A percentile compares a stretch with the other conserved stretches of the same genome.
These are phyloP conservation scores for Lentinula aciculospora DNA, from an alignment of 768 basidiomycete genomes.

Conservation along the genomic window DNA sequence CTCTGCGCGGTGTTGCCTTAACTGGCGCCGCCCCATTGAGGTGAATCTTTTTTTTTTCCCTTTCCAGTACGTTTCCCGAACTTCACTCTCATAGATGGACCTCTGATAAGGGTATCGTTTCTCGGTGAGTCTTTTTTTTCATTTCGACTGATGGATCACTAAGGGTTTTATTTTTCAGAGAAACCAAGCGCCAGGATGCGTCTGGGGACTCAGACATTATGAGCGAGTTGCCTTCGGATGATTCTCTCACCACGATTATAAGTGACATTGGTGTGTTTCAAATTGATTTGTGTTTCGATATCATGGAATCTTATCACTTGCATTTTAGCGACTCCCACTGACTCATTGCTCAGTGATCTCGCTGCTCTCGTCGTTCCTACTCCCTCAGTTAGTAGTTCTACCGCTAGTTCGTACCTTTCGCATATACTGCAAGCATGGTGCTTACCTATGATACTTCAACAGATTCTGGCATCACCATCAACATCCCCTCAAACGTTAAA, in stretches of 20 bases:
- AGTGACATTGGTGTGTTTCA: neutral
- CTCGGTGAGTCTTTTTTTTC: neutral
- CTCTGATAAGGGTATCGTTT: neutral
- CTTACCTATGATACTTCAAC: no score
- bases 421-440: neutral
- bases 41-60: neutral
- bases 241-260: neutral
- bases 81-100: neutral
- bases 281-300: no score
- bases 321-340: neutral
- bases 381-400: neutral
- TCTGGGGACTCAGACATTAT: neutral
- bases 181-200: conserved; percentile 2
- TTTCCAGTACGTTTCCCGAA: neutral
- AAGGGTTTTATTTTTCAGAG: neutral
- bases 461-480: neutral
- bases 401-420: neutral
- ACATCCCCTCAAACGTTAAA: neutral
- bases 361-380: neutral
- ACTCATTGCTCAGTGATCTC: neutral
- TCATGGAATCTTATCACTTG: neutral
- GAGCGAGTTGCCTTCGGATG: neutral
- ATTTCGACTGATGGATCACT: neutral
- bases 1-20: neutral
- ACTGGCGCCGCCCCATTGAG: neutral